Base-by-base conservation (phyloP, 306 rosid species). In the Pterocarpus macrocarpus region DNA sequence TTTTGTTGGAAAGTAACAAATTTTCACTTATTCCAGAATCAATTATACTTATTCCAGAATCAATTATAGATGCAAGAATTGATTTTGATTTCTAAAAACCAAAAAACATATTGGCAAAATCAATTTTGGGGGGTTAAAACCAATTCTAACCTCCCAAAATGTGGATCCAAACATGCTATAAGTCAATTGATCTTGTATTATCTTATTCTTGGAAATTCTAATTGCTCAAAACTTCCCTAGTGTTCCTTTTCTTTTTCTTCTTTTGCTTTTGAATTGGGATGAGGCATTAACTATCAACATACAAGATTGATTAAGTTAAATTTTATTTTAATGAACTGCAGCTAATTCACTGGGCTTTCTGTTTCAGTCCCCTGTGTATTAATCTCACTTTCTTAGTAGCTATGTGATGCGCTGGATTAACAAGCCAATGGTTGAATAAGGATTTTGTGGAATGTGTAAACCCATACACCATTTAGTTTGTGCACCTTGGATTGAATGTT, bases 291-390 rank as follows among this genome's bases (percentile, higher is more conserved):
- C 38, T 17, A 14, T 33, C 10, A 47, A 41, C 52, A 73, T 49
- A 69, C 59, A 33, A 53, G 32, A 43, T 38, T 57, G 36, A 66
- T 69, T 15, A 11, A 41, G 17, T 63, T 16, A 11, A 34, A 49
- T 35, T 63, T 34, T 50, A 36, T 38, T 52, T 52, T 69, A 39
- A 33, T 57, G 64, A 79, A 71, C 77, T 70, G 1, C 55, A 8
- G 55, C 53, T 1, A 22, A 22, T 22, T 22, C 28, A 22, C 28
- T 22, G 28, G 28, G 28, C 28, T 22, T 22, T 22, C 28, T 22
- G 28, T 22, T 22, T 22, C 28, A 22, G n/a, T 75, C 49, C 35
- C 11, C 28, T 22, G 28, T 22, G 5, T 36, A 49, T 38, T 13
- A 70, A 22, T 36, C 28, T 47, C 57, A 22, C 41, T 36, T 10